Evolutionary conservation across 2,329 filamentous ascomycete species (phyloP), one percentile per base, ranked within the genome.

Genomic region (Plectosphaerella sp.): DNA sequence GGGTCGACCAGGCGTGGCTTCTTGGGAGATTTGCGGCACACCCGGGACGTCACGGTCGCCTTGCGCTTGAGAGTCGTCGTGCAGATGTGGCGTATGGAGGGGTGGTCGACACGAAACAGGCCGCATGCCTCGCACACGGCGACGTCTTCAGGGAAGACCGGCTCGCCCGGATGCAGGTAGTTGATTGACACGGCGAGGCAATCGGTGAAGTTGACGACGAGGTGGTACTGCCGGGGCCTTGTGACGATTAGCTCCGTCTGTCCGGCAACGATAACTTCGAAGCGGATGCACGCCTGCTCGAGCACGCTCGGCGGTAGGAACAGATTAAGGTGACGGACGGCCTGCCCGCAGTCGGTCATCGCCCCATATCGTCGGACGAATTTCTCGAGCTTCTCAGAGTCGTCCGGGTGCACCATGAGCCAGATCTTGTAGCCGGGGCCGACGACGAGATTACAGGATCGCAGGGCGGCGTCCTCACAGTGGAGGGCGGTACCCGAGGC

Each of bases 161-260:
- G 42, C 24, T 50, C 41, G 10, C 48, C 48, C 8, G 41, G 48
- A 15, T 45, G n/a, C 16, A 45, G 15, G 39, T 45, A 43, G 20
- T 50, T 50, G 39, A 50, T 50, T 45, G 48, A 24, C 4, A 36
- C 14, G 39, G 48, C 48, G 18, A 50, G 35, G 41, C 48, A 50
- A 18, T 39, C 15, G 4, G 41, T 36, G 41, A 22, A 45, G 39
- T 50, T 45, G 10, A 37, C 25, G 18, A 45, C 39, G 3, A 14
- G 14, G 25, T 50, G 41, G 28, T 50, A 50, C 20, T 50, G 41
- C 39, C 41, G 39, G 5, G 41, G 22, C 10, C 20, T 43, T 15
- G 28, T 45, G 5, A 45, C 41, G 12, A 50, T 15, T 11, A 50
- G 33, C 5, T 50, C 48, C 8, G 15, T 28, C 5, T n/a, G 39